A percentile compares a stretch with the other conserved stretches of the same genome.
These are phyloP conservation scores for Haplographium delicatum DNA, from an alignment of 495 filamentous ascomycete genomes.

Conservation along the genomic window DNA sequence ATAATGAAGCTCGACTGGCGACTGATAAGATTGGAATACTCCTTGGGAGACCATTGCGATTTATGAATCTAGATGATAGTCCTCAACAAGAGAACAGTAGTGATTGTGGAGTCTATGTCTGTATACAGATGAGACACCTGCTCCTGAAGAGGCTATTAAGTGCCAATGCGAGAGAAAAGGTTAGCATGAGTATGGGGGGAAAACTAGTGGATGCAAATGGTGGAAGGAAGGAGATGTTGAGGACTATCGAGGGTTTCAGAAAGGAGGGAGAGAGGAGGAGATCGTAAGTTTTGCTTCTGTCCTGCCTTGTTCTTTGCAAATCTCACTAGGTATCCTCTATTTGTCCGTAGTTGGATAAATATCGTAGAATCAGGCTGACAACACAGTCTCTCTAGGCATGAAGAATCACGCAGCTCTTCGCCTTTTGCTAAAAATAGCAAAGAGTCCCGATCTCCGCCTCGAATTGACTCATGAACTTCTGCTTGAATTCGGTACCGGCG, in stretches of 20 bases:
- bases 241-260: constrained; percentile 73
- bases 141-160: constrained; percentile 76
- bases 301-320: neutral
- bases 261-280: constrained; percentile 78
- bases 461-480: constrained; percentile 21
- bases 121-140: constrained; percentile 84
- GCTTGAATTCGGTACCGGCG: too few species aligned
- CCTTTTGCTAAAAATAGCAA: constrained; percentile 20
- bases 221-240: constrained; percentile 81
- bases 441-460: constrained; percentile 19
- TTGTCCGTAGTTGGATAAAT: too few species aligned
- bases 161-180: constrained; percentile 69
- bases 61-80: constrained; percentile 72
- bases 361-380: too few species aligned
- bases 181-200: constrained; percentile 88
- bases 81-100: constrained; percentile 89
- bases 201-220: constrained; percentile 69
- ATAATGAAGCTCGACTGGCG: constrained; percentile 61
- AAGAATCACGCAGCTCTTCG: constrained; percentile 14
- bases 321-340: neutral
- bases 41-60: constrained; percentile 59
- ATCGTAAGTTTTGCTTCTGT: constrained; percentile 49
- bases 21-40: constrained; percentile 56
- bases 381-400: too few species aligned
- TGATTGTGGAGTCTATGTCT: constrained; percentile 96